Percentiles rank a stretch among this genome's conserved stretches.
These are phyloP conservation scores for Penicillium bovifimosum DNA, from an alignment of 495 filamentous ascomycete genomes.

Conservation along the genomic window DNA sequence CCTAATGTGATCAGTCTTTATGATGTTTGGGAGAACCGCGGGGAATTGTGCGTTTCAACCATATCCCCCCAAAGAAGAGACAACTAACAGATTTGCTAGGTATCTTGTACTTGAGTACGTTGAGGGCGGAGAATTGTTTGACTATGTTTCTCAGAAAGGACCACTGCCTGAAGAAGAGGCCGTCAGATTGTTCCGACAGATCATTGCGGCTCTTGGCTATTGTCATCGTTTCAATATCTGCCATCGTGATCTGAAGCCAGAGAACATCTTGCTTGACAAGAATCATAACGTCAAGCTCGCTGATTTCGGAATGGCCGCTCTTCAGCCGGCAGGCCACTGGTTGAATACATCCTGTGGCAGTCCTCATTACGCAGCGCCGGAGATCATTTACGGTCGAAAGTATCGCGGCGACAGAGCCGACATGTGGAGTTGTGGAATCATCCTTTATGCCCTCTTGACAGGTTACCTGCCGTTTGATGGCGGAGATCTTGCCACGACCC, in stretches of 20 bases:
- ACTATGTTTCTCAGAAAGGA: conserved; percentile 64
- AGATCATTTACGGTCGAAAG: conserved; percentile 63
- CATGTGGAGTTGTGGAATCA: conserved; percentile 92
- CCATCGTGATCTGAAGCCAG: conserved; percentile 93
- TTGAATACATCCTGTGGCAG: conserved; percentile 90
- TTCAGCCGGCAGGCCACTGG: conserved; percentile 72
- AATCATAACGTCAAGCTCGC: conserved; percentile 78
- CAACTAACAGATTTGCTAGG: conserved; percentile 37
- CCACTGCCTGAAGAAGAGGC: conserved; percentile 71
- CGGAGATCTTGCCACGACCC: conserved; percentile 49
- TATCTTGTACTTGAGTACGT: conserved; percentile 97
- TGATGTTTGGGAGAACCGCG: conserved; percentile 94
- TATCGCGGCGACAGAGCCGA: conserved; percentile 85
- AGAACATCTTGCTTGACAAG: conserved; percentile 84
- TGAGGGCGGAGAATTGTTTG: conserved; percentile 84
- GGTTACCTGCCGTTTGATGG: conserved; percentile 81
- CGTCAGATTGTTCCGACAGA: conserved; percentile 82
- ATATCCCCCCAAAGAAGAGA: conserved; percentile 30
- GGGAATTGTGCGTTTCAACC: conserved; percentile 61
- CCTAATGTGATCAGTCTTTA: conserved; percentile 85
- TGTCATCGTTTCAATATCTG: conserved; percentile 91
- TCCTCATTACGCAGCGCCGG: conserved; percentile 92
- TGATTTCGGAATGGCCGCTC: conserved; percentile 95
- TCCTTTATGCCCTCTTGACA: conserved; percentile 76
- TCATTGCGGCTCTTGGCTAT: conserved; percentile 85